phyloP scores from a whole-genome alignment of 2,329 filamentous ascomycete genomes.

The Trichoderma guizhouense region DNA sequence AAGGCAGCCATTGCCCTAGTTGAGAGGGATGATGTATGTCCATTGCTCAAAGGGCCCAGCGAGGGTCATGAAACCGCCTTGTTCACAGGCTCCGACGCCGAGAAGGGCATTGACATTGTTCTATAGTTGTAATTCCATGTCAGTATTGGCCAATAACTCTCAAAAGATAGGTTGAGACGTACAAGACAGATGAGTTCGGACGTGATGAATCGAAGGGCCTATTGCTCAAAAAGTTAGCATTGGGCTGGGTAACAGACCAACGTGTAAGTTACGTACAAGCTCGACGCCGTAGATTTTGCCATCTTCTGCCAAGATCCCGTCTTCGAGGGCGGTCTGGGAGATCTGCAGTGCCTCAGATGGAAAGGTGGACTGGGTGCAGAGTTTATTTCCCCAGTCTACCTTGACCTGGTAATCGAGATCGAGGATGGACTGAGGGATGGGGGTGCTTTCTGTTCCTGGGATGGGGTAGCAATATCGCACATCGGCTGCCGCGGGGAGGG shows the following conservation, averaged over 20 bases:
- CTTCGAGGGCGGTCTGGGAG: not conserved
- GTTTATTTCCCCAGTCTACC: not conserved
- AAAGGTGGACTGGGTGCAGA: not conserved
- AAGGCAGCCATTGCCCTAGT: not conserved
- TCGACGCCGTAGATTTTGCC: not conserved
- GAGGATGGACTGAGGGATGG: not conserved
- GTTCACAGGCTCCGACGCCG: not conserved
- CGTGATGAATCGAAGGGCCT: not conserved
- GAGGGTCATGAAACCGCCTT: not conserved
- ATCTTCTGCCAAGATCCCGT: not conserved
- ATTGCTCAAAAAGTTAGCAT: not conserved
- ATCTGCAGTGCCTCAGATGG: not conserved
- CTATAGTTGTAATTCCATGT: not conserved
- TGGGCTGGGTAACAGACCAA: fast-evolving
- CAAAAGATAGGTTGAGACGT: not conserved
- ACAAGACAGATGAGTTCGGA: not conserved
- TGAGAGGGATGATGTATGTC: not conserved
- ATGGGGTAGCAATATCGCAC: not conserved
- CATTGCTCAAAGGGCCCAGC: not conserved
- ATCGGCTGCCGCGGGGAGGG: not conserved
- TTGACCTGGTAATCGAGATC: not conserved
- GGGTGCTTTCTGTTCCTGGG: not conserved
- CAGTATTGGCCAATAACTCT: not conserved
- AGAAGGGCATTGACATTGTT: not conserved
- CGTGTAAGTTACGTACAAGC: not conserved